phyloP scores from a whole-genome alignment of 805 yeast genomes.

The Saccharomycopsis fermentans region DNA sequence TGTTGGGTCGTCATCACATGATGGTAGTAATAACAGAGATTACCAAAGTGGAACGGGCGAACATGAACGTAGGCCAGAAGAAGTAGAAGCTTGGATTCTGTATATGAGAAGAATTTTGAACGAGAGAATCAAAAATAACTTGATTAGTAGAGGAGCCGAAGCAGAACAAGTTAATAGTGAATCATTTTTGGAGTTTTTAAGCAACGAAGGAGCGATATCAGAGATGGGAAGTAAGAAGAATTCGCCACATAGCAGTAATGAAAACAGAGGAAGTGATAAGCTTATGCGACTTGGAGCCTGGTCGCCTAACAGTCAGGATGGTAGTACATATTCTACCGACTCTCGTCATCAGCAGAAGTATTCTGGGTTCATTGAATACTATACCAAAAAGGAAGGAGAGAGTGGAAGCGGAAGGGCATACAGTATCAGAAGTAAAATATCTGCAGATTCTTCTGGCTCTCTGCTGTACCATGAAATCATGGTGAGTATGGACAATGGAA shows the following conservation, averaged over 20 bases:
- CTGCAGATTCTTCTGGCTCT: neutral
- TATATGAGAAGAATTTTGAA: constrained; percentile 17
- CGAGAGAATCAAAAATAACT: constrained; percentile 14
- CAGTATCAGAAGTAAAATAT: neutral
- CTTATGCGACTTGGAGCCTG: neutral
- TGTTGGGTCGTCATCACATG: neutral
- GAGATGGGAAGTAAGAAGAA: neutral
- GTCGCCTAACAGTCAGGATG: neutral
- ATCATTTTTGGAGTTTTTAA: too few relatives aligned
- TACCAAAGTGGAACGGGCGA: neutral
- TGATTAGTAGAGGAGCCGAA: constrained; percentile 4
- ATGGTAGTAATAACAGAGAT: neutral
- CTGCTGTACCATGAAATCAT: neutral
- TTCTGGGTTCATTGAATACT: neutral
- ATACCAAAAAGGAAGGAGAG: neutral
- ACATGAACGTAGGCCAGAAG: neutral
- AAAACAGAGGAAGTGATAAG: neutral
- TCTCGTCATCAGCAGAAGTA: neutral
- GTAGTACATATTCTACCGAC: neutral
- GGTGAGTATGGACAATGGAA: neutral
- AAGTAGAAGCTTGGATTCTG: constrained; percentile 15
- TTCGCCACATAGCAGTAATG: neutral
- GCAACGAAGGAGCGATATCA: too few relatives aligned
- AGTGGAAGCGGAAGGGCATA: neutral
- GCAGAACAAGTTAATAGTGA: neutral